Conservation (phyloP, 176 grass and related monocot species). For the Musa beccarii region DNA sequence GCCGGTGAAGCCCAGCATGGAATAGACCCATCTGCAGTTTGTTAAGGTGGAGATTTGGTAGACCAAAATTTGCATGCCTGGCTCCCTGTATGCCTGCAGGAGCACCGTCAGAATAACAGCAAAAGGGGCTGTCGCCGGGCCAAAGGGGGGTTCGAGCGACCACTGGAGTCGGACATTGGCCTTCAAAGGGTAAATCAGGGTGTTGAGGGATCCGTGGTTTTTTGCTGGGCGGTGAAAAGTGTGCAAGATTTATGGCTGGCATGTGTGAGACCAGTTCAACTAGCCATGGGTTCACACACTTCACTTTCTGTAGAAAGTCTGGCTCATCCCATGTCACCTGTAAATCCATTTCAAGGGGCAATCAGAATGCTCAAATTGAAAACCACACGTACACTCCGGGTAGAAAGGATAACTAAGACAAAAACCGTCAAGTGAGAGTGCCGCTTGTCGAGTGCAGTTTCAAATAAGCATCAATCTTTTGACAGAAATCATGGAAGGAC, state of each 20-base stretch:
- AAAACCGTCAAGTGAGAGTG: background rate
- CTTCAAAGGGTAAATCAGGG: slow-evolving; percentile 31
- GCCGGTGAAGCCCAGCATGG: slow-evolving; percentile 8
- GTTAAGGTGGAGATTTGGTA: slow-evolving; percentile 52
- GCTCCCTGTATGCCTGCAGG: slow-evolving; percentile 95
- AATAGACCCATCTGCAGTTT: slow-evolving; percentile 36
- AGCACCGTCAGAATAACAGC: slow-evolving; percentile 48
- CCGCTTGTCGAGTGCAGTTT: no score
- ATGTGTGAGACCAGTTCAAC: slow-evolving; percentile 74
- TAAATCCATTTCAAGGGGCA: slow-evolving; percentile 11
- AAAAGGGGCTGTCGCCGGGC: slow-evolving; percentile 26
- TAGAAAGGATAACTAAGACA: background rate
- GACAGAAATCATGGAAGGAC: no score
- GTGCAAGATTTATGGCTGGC: slow-evolving; percentile 52
- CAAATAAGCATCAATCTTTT: no score
- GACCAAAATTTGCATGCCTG: slow-evolving; percentile 77
- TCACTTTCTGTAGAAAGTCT: slow-evolving; percentile 78
- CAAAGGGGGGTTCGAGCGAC: slow-evolving; percentile 2
- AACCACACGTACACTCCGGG: no score
- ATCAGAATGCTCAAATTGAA: background rate
- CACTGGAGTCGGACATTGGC: slow-evolving; percentile 22
- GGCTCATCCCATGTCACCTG: slow-evolving; percentile 96
- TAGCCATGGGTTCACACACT: slow-evolving; percentile 74
- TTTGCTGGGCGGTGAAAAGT: slow-evolving; percentile 58
- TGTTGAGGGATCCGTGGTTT: slow-evolving; percentile 51